These are phyloP conservation scores for Curvularia hawaiiensis DNA, from an alignment of 2,329 filamentous ascomycete species.

Conservation along the genomic window DNA sequence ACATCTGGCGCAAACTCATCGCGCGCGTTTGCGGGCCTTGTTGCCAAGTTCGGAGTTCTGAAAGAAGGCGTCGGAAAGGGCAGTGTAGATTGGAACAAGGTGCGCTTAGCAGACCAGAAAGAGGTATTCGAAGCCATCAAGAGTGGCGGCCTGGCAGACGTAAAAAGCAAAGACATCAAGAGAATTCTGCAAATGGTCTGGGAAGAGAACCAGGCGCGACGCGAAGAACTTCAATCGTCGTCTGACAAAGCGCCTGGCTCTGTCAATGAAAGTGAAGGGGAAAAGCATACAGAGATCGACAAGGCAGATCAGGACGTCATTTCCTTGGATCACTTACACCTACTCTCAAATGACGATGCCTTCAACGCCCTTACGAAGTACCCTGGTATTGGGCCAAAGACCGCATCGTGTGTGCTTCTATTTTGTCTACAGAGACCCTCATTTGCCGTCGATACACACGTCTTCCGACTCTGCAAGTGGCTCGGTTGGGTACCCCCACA, in stretches of 20 bases:
- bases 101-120: conserved; percentile 62
- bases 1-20: conserved; percentile 67
- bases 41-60: conserved; percentile 66
- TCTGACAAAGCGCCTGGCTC: conserved; percentile 49
- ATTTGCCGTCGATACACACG: conserved; percentile 71
- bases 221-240: conserved; percentile 51
- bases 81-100: conserved; percentile 76
- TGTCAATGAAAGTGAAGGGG: conserved; percentile 53
- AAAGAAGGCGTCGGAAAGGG: conserved; percentile 69
- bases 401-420: conserved; percentile 66
- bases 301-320: conserved; percentile 64
- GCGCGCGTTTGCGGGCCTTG: conserved; percentile 68
- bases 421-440: conserved; percentile 68
- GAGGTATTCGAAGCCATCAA: conserved; percentile 73
- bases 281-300: conserved; percentile 63
- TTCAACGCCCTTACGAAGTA: conserved; percentile 63
- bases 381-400: conserved; percentile 70
- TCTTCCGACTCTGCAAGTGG: conserved; percentile 67
- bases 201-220: conserved; percentile 67
- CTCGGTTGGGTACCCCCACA: conserved; percentile 64
- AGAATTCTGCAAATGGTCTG: conserved; percentile 73
- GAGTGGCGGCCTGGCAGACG: conserved; percentile 70
- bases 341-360: conserved; percentile 60
- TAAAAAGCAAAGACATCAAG: conserved; percentile 76
- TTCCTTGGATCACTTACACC: conserved; percentile 67